A percentile compares a stretch with the other conserved stretches of the same genome.
These are phyloP conservation scores for Eucalyptus fibrosa DNA, from an alignment of 345 rosid species.

Conservation along the genomic window DNA sequence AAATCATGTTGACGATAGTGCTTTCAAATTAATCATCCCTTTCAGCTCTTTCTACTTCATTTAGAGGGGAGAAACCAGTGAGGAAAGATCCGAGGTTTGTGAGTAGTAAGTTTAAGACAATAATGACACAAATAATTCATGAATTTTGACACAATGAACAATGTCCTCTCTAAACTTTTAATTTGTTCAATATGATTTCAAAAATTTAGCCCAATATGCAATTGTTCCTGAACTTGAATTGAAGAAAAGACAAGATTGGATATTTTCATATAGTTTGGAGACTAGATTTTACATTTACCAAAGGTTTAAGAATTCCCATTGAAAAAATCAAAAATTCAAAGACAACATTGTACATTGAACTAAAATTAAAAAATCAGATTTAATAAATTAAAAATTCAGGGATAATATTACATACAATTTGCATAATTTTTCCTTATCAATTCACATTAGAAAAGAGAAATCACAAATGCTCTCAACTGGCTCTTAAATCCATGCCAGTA, in stretches of 20 bases:
- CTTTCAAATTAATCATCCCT: neutral
- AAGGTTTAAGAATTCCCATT: fast-evolving
- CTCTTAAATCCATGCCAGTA: neutral
- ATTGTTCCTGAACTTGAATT: neutral
- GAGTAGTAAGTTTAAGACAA: neutral
- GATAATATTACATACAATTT: fast-evolving
- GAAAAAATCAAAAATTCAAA: no score
- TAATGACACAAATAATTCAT: no score
- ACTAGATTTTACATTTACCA: no score
- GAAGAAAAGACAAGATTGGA: no score
- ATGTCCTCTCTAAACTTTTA: fast-evolving
- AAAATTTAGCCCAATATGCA: fast-evolving
- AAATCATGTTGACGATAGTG: neutral
- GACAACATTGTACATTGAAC: no score
- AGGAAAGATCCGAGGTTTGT: fast-evolving
- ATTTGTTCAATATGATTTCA: fast-evolving
- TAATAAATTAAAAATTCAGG: no score
- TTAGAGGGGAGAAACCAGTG: fast-evolving
- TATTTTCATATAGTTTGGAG: no score
- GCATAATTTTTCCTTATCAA: no score
- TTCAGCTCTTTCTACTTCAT: neutral
- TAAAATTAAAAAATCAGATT: no score
- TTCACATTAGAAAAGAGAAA: no score
- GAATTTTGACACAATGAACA: fast-evolving
- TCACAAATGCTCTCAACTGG: neutral